These are phyloP conservation scores for Nigrospora sphaerica DNA, from an alignment of 2,329 filamentous ascomycete genomes.

Conservation along the genomic window DNA sequence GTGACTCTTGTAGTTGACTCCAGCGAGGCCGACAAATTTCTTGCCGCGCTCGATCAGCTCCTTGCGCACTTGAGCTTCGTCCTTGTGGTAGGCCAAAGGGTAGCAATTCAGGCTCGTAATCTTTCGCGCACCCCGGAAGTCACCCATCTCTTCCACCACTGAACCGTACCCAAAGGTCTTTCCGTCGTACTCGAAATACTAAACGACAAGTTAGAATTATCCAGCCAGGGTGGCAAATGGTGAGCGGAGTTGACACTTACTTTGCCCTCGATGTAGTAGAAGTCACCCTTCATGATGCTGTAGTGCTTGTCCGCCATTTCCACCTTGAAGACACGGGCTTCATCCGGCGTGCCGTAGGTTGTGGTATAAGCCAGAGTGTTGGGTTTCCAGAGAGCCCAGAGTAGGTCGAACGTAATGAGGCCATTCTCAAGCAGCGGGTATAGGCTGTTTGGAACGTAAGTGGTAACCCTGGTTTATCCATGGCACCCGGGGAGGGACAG, in stretches of 20 bases:
- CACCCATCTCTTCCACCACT: conserved; percentile 60
- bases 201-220: conserved; percentile 3
- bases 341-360: conserved; percentile 69
- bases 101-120: conserved; percentile 74
- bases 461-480: too few relatives aligned
- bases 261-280: conserved; percentile 68
- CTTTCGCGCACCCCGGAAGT: conserved; percentile 75
- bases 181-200: conserved; percentile 82
- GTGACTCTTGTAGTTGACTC: conserved; percentile 76
- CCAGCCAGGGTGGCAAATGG: neutral
- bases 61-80: conserved; percentile 55
- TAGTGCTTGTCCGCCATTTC: conserved; percentile 66
- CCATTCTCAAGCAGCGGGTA: conserved; percentile 75
- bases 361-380: conserved; percentile 71
- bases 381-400: conserved; percentile 87
- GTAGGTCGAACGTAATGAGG: conserved; percentile 79
- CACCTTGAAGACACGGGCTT: conserved; percentile 77
- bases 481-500: neutral
- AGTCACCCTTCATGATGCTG: conserved; percentile 64
- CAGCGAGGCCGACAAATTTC: conserved; percentile 74
- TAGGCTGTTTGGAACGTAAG: conserved; percentile 39
- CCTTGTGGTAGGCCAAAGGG: conserved; percentile 73
- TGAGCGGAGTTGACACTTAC: conserved; percentile 13
- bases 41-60: conserved; percentile 74
- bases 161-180: conserved; percentile 74